Evolutionary conservation across 768 basidiomycete genomes (phyloP).

Genomic region (Auricularia sp.): DNA sequence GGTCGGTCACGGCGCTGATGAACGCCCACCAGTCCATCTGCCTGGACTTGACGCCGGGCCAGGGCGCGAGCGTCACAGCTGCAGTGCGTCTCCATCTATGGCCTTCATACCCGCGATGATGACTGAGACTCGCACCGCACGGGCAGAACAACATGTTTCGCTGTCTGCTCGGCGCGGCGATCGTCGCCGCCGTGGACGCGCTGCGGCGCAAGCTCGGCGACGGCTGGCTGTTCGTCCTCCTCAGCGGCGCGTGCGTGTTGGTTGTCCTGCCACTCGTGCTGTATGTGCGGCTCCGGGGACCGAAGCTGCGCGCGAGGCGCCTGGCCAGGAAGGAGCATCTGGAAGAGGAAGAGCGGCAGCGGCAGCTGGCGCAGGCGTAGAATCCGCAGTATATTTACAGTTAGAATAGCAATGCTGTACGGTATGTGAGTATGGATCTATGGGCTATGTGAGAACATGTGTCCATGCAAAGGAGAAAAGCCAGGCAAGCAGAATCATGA

Average conservation of each 20-base stretch:
- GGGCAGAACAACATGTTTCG: constrained; percentile 15
- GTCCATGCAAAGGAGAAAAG: too few relatives aligned
- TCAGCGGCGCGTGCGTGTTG: not conserved
- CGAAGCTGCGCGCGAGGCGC: not conserved
- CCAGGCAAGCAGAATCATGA: too few relatives aligned
- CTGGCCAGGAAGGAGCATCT: not conserved
- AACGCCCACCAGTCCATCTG: constrained; percentile 11
- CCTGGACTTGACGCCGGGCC: constrained; percentile 23
- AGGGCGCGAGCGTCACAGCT: constrained; percentile 21
- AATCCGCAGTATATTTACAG: not conserved
- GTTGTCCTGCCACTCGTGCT: not conserved
- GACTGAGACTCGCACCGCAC: not conserved
- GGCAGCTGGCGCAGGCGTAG: not conserved
- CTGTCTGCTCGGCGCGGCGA: constrained; percentile 11
- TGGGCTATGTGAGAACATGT: too few relatives aligned
- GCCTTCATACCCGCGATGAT: not conserved
- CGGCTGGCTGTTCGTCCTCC: not conserved
- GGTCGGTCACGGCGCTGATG: constrained; percentile 10
- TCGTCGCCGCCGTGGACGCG: constrained; percentile 2
- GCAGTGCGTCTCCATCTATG: not conserved
- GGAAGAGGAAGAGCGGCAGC: not conserved
- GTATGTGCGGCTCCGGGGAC: not conserved
- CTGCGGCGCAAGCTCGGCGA: not conserved
- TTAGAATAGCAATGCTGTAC: not conserved
- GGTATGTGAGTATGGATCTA: not conserved